Evolutionary conservation across 1,284 basidiomycete genomes (phyloP).

Genomic region (Cryptococcus deneoformans): DNA sequence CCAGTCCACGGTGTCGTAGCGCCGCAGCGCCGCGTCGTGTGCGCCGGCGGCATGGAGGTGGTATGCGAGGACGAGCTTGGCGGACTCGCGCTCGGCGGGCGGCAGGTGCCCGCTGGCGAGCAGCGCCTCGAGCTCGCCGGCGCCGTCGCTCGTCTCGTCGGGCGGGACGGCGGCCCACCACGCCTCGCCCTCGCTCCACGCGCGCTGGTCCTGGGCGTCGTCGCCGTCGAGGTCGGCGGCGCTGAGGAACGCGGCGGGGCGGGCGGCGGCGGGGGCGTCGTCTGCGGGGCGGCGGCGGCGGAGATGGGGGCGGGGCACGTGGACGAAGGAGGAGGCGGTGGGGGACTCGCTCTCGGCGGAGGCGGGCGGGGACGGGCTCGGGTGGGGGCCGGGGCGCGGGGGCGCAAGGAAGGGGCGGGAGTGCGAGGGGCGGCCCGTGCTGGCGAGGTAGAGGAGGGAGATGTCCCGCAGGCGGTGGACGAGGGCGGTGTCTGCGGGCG

Average conservation of each 20-base stretch:
- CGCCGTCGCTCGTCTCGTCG: not conserved
- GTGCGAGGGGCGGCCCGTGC: slow-evolving; percentile 58
- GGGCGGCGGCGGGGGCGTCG: not conserved
- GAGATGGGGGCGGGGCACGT: slow-evolving; percentile 18
- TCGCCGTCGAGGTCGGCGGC: too few relatives aligned
- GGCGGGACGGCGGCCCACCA: slow-evolving; percentile 7
- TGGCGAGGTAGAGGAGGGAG: slow-evolving; percentile 40
- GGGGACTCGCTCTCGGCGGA: slow-evolving; percentile 25
- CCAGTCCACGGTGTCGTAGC: slow-evolving; percentile 60
- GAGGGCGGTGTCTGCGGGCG: slow-evolving; percentile 29
- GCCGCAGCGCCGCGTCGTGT: slow-evolving; percentile 59
- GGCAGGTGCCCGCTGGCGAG: not conserved
- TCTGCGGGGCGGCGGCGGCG: not conserved
- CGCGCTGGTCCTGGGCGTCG: too few relatives aligned
- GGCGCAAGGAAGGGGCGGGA: slow-evolving; percentile 27
- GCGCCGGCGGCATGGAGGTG: slow-evolving; percentile 70
- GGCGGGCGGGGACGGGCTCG: slow-evolving; percentile 11
- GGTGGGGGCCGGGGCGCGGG: slow-evolving; percentile 7
- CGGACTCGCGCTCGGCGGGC: slow-evolving; percentile 23
- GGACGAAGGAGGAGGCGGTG: slow-evolving; percentile 37
- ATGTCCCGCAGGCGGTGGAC: slow-evolving; percentile 43
- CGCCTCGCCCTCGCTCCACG: slow-evolving; percentile 13
- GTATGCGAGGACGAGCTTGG: slow-evolving; percentile 64
- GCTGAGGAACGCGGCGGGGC: too few relatives aligned
- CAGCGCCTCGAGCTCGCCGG: slow-evolving; percentile 22